A percentile compares a stretch with the other conserved stretches of the same genome.
phyloP scores from a whole-genome alignment of 2,329 filamentous ascomycete species.

The Claviceps spartinae region DNA sequence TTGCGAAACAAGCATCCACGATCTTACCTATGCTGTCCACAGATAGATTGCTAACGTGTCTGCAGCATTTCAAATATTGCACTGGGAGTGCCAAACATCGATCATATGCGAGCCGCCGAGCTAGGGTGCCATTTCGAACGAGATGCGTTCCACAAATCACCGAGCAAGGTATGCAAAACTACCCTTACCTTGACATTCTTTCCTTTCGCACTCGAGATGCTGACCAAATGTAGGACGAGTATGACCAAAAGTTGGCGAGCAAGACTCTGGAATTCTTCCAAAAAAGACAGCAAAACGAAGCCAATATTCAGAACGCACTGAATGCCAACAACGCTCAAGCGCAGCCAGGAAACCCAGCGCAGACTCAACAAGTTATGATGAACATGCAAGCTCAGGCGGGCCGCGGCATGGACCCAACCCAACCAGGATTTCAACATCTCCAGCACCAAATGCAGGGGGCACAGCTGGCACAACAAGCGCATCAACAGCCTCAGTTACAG shows the following conservation, averaged over 20 bases:
- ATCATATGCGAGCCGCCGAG: conserved; percentile 27
- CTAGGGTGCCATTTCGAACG: conserved; percentile 34
- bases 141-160: conserved; percentile 30
- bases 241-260: conserved; percentile 32
- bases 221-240: conserved; percentile 27
- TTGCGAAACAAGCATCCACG: neutral
- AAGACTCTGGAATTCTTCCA: conserved; percentile 36
- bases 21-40: conserved; percentile 13
- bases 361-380: conserved; percentile 33
- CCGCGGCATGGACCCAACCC: conserved; percentile 34
- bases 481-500: conserved; percentile 13
- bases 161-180: conserved; percentile 29
- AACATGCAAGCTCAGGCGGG: conserved; percentile 40
- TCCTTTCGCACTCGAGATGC: neutral
- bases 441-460: conserved; percentile 46
- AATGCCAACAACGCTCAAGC: conserved; percentile 25
- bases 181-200: neutral
- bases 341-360: conserved; percentile 20
- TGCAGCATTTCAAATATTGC: conserved; percentile 38
- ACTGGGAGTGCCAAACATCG: conserved; percentile 28
- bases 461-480: conserved; percentile 29
- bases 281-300: conserved; percentile 36
- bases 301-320: conserved; percentile 31
- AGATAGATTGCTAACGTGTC: conserved; percentile 4
- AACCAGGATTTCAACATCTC: conserved; percentile 43